Base-by-base conservation (phyloP, 148 eudicot genomes). In the Fagopyrum homotropicum region DNA sequence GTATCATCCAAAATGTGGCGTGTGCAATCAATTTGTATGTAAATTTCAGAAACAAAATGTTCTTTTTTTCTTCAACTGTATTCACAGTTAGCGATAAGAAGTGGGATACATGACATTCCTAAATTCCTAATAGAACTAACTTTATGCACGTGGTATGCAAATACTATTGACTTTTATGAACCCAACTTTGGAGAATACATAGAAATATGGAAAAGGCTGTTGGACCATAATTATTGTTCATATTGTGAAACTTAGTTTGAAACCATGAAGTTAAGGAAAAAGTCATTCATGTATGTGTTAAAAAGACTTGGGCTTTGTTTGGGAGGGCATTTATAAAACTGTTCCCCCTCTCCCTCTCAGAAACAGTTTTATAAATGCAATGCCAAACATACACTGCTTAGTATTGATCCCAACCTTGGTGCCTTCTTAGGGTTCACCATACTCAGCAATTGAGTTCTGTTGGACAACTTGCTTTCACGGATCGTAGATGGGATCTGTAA, bases 1-100 rank as follows among this genome's bases (percentile, higher is more conserved):
- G 75, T 85, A 91, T 80, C 93, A 91, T 82, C 97, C 97, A 16
- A 89, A 89, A 81, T 91, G 97, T 75, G 93, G 89, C 66, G 87
- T 91, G 49, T 91, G 97, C 87, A 86, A 85, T 54, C 90, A 87
- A 76, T 89, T 91, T 85, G 97, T 91, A 81, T 89, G 97, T 87
- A 43, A 35, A 66, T 40, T 35, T 66, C 19, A 35, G 46, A 66
- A 9, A 35, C 12, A 5, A 14, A 14, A 43, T 35, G 47, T 40
- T 40, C 5, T 26, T 35, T 17, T 59, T 59, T 59, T 29, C 35
- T 59, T 59, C 57, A 8, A 22, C 3, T 19, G 4, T 59, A 7
- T 59, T 22, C 2, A 35, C 40, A 35, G 40, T 35, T 35, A 35
- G 40, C 40, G 3, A 35, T 22, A 7, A 9, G 11, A 59, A 59